Conservation (phyloP, 495 filamentous ascomycete species). For the Penicillium desertorum region DNA sequence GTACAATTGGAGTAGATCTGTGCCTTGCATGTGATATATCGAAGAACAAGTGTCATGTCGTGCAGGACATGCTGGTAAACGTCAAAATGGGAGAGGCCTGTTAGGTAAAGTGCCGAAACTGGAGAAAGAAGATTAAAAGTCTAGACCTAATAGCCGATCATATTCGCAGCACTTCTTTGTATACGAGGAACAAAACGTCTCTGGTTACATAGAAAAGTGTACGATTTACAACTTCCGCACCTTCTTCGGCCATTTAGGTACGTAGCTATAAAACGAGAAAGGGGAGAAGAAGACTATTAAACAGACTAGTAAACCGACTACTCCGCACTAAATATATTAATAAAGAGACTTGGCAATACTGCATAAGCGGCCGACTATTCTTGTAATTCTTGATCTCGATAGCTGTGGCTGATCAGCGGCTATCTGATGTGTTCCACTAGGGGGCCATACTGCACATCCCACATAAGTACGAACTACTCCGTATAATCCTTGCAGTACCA, state of each 20-base stretch:
- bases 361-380: too few species aligned
- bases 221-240: too few species aligned
- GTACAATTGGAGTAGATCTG: background rate
- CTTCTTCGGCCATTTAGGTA: too few species aligned
- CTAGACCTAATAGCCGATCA: background rate
- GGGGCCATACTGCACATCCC: background rate
- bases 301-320: too few species aligned
- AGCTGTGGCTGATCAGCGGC: background rate
- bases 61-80: background rate
- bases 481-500: background rate
- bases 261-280: too few species aligned
- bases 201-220: too few species aligned
- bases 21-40: background rate
- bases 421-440: background rate
- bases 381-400: background rate
- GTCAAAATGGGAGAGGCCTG: background rate
- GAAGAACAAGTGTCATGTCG: background rate
- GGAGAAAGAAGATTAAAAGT: background rate
- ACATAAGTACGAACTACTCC: background rate
- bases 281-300: too few species aligned
- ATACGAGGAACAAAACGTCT: background rate
- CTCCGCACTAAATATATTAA: too few species aligned
- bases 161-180: background rate
- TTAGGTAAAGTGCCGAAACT: background rate
- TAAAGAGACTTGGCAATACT: too few species aligned